These are phyloP conservation scores for Batrachochytrium dendrobatidis DNA, from an alignment of 371 early-diverging fungal species.

Conservation along the genomic window DNA sequence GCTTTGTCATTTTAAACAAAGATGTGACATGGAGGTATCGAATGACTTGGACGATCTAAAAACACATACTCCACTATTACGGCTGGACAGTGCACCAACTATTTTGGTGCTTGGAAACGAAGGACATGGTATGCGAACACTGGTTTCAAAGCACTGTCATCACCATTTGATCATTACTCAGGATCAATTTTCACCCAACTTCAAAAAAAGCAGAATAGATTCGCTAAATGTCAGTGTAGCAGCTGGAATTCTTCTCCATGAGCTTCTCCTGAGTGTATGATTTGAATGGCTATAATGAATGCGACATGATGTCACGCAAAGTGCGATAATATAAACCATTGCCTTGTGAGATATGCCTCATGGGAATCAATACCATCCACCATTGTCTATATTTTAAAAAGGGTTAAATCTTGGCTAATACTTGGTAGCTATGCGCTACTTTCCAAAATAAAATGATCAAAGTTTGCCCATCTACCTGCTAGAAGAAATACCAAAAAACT, in stretches of 20 bases:
- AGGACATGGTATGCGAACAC: conserved; percentile 47
- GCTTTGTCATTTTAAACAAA: too few species aligned
- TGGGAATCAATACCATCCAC: neutral
- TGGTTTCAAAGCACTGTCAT: conserved; percentile 36
- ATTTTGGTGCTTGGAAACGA: conserved; percentile 62
- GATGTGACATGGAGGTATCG: too few species aligned
- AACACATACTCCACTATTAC: neutral
- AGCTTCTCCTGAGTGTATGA: neutral
- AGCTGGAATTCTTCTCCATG: conserved; percentile 42
- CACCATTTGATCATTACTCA: conserved; percentile 35
- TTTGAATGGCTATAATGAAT: neutral
- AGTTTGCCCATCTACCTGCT: too few species aligned
- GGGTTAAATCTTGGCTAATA: too few species aligned
- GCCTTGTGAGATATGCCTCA: neutral
- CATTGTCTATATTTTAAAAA: neutral
- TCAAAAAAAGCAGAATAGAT: conserved; percentile 27
- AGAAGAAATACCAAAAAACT: conserved; percentile 28
- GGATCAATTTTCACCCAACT: neutral
- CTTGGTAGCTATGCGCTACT: too few species aligned
- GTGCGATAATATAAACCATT: neutral
- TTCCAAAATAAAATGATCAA: too few species aligned
- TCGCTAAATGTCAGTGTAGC: conserved; percentile 61
- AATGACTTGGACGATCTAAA: neutral
- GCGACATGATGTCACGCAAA: neutral
- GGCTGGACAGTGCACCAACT: conserved; percentile 19